A percentile compares a stretch with the other conserved stretches of the same genome.
phyloP scores from a whole-genome alignment of 352 stramenopile genomes.

The Phytophthora niederhauseri region DNA sequence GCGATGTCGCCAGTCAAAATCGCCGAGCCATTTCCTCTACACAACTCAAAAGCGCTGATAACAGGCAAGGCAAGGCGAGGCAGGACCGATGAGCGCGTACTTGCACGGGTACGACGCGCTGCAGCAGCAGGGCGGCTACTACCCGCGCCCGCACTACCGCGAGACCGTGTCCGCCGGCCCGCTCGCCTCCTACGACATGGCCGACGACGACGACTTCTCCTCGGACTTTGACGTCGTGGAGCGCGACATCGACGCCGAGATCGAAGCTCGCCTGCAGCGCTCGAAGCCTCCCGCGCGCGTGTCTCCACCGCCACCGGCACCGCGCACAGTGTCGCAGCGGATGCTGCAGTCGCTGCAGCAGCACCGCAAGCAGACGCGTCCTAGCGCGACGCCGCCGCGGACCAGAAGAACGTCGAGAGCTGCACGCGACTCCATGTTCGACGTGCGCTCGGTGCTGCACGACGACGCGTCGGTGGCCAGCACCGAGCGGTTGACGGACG shows the following conservation, averaged over 20 bases:
- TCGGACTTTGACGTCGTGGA: slow-evolving; percentile 71
- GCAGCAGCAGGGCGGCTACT: slow-evolving; percentile 13
- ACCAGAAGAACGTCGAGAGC: slow-evolving; percentile 3
- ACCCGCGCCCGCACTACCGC: slow-evolving; percentile 19
- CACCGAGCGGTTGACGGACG: slow-evolving; percentile 21
- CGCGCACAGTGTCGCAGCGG: slow-evolving; percentile 59
- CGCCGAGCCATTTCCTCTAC: slow-evolving; percentile 11
- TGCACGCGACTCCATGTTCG: slow-evolving; percentile 11
- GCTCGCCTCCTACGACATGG: slow-evolving; percentile 25
- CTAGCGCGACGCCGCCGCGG: slow-evolving; percentile 6
- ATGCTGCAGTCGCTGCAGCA: slow-evolving; percentile 67
- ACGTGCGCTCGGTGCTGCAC: slow-evolving; percentile 19
- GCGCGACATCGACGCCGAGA: slow-evolving; percentile 76
- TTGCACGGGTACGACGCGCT: slow-evolving; percentile 23
- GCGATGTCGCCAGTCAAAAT: slow-evolving; percentile 28
- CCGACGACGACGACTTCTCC: slow-evolving; percentile 43
- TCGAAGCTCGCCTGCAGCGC: slow-evolving; percentile 57
- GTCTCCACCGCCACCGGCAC: slow-evolving; percentile 2
- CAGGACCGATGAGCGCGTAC: slow-evolving; percentile 30
- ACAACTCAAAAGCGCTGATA: slow-evolving; percentile 26
- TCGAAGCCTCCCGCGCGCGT: not conserved
- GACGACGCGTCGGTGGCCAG: slow-evolving; percentile 13
- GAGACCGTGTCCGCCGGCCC: slow-evolving; percentile 17
- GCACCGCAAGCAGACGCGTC: slow-evolving; percentile 32
- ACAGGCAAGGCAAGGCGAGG: not conserved